These are phyloP conservation scores for Akanthomyces uredinophilus DNA, from an alignment of 2,329 filamentous ascomycete species.

Conservation along the genomic window DNA sequence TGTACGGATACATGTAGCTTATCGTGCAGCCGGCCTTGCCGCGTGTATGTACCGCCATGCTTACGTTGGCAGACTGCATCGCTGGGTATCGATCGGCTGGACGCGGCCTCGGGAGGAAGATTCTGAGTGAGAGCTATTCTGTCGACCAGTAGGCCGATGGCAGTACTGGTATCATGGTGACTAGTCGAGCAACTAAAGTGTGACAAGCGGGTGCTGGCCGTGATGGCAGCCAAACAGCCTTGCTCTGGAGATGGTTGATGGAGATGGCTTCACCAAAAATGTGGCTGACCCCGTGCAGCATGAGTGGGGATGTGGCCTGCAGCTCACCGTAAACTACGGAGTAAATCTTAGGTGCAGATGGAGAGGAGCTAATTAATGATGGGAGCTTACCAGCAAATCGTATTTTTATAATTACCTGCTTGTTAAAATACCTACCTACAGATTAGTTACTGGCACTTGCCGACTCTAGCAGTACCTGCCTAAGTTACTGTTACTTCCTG, in stretches of 20 bases:
- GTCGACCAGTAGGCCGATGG: not conserved
- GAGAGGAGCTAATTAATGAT: not conserved
- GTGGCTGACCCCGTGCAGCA: not conserved
- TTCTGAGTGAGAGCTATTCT: slow-evolving; percentile 4
- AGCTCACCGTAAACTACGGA: not conserved
- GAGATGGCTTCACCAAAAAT: not conserved
- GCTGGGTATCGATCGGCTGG: not conserved
- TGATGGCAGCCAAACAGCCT: not conserved
- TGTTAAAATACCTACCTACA: too few species aligned
- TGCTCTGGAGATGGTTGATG: not conserved
- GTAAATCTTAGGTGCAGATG: not conserved
- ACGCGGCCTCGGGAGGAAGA: not conserved
- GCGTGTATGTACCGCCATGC: not conserved
- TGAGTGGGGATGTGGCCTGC: not conserved
- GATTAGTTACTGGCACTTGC: too few species aligned
- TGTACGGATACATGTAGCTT: not conserved
- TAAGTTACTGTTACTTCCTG: too few species aligned
- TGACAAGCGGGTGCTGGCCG: not conserved
- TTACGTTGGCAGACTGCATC: slow-evolving; percentile 7
- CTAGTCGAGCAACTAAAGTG: not conserved
- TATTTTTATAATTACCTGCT: too few species aligned
- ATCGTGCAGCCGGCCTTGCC: not conserved
- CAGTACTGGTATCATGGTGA: not conserved
- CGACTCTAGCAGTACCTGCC: too few species aligned
- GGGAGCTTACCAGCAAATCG: too few species aligned